Evolutionary conservation across 2,329 filamentous ascomycete genomes (phyloP).

Genomic region (Aspergillus intermedius): DNA sequence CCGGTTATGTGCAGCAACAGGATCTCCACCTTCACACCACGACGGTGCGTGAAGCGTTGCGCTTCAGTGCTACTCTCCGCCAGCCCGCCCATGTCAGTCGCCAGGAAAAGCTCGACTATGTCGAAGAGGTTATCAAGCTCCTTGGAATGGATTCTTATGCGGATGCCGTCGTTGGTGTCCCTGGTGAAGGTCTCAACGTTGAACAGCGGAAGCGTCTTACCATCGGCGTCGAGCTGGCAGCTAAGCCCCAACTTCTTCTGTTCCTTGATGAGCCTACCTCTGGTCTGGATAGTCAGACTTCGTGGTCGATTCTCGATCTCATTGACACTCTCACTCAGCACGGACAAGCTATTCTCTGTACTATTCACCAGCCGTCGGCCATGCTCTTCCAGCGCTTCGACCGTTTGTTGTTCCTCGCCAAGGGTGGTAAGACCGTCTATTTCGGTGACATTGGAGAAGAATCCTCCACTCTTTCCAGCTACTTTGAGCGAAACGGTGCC

Average conservation of each 20-base stretch:
- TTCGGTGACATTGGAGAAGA: slow-evolving; percentile 61
- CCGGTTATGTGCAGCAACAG: slow-evolving; percentile 87
- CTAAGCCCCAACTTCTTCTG: slow-evolving; percentile 79
- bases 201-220: slow-evolving; percentile 71
- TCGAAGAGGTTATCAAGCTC: slow-evolving; percentile 83
- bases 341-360: slow-evolving; percentile 91
- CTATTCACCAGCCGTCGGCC: slow-evolving; percentile 93
- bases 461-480: slow-evolving; percentile 51
- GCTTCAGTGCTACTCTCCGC: slow-evolving; percentile 77
- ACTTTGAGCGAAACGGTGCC: slow-evolving; percentile 61
- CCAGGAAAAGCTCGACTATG: slow-evolving; percentile 76
- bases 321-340: slow-evolving; percentile 83
- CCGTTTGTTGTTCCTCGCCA: slow-evolving; percentile 57
- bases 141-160: slow-evolving; percentile 87
- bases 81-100: slow-evolving; percentile 69
- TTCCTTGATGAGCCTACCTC: slow-evolving; percentile 95
- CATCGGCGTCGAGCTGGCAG: slow-evolving; percentile 91
- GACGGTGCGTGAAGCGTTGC: slow-evolving; percentile 81
- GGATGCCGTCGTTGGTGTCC: slow-evolving; percentile 83
- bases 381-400: slow-evolving; percentile 88
- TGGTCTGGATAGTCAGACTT: slow-evolving; percentile 86
- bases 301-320: slow-evolving; percentile 83
- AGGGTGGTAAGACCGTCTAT: slow-evolving; percentile 61
- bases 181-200: slow-evolving; percentile 66
- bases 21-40: slow-evolving; percentile 80